Evolutionary conservation across 805 yeast genomes (phyloP).

Genomic region (Lipomyces spencermartinsiae): DNA sequence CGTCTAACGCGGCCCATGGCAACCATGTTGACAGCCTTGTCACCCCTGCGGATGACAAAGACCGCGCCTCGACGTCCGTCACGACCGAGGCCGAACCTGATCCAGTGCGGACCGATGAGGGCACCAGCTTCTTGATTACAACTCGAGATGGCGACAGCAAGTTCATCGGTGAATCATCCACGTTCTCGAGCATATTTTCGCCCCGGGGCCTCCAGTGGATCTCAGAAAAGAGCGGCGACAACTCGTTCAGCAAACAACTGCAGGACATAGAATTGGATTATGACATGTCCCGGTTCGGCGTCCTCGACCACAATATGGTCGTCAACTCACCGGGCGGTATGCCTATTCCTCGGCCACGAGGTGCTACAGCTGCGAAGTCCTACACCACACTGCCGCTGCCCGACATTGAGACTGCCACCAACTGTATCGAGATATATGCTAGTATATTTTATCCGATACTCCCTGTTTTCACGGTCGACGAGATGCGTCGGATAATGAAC

Average conservation of each 20-base stretch:
- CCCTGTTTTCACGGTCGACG: slow-evolving; percentile 28
- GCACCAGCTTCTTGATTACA: slow-evolving; percentile 1
- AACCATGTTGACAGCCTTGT: not conserved
- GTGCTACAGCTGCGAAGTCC: not conserved
- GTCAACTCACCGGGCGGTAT: not conserved
- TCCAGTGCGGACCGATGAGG: slow-evolving; percentile 4
- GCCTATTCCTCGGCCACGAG: not conserved
- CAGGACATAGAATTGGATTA: not conserved
- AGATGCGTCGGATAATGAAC: slow-evolving; percentile 16
- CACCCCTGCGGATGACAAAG: not conserved
- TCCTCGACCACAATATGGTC: not conserved
- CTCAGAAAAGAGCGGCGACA: slow-evolving; percentile 31
- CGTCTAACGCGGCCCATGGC: not conserved
- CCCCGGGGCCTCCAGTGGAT: slow-evolving; percentile 39
- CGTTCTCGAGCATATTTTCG: slow-evolving; percentile 35
- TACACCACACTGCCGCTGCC: slow-evolving; percentile 10
- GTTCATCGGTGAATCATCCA: slow-evolving; percentile 35
- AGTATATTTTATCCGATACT: not conserved
- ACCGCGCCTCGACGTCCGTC: not conserved
- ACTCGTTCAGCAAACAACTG: slow-evolving; percentile 14
- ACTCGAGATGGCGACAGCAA: slow-evolving; percentile 17
- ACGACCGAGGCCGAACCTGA: not conserved
- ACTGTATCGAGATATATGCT: not conserved
- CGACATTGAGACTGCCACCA: not conserved
- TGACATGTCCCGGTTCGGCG: slow-evolving; percentile 10